Evolutionary conservation across 129 eudicot genomes (phyloP), one percentile per base, ranked within the genome.

Genomic region (Chrysanthemum seticuspe): DNA sequence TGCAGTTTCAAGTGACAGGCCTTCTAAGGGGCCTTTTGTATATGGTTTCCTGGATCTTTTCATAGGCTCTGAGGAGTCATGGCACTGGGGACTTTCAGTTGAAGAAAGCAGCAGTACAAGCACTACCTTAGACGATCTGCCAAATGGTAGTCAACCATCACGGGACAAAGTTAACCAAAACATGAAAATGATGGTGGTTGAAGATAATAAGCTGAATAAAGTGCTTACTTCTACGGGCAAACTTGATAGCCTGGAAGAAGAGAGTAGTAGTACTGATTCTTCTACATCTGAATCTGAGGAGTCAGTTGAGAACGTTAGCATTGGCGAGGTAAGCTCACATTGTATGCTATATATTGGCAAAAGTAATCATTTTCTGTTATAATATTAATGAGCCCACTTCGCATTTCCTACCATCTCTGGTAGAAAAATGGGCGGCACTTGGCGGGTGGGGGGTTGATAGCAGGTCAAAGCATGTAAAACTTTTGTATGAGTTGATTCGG

Each of bases 51-150:
- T 85, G 62, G 97, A 95, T 83, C 97, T 92, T 76, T 90, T 95
- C 77, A 85, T 85, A 74, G 96, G 97, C 50, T 90, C 86, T n/a
- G 96, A 96, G 57, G 99, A 90, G 79, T 84, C 97, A 47, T 90
- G 91, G 97, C 87, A 82, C 21, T 90, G 95, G 88, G 80, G 80
- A 80, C 75, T 93, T 72, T 88, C 88, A 72, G 78, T 81, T 70
- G 92, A 94, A 75, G 89, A 77, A 65, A 83, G 76, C 51, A 68
- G 62, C 71, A 79, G 19, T n/a, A 56, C 79, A 72, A 71, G 36
- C 81, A 69, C 71, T 55, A 14, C 67, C 62, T 40, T 63, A 55
- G 81, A 81, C 15, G 64, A 69, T 77, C 79, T 66, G 68, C 67
- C 47, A 55, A 71, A 78, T 57, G 63, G 67, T n/a, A 19, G 62